Base-by-base conservation (phyloP, 768 basidiomycete species). In the Phlegmacium glaucopus region DNA sequence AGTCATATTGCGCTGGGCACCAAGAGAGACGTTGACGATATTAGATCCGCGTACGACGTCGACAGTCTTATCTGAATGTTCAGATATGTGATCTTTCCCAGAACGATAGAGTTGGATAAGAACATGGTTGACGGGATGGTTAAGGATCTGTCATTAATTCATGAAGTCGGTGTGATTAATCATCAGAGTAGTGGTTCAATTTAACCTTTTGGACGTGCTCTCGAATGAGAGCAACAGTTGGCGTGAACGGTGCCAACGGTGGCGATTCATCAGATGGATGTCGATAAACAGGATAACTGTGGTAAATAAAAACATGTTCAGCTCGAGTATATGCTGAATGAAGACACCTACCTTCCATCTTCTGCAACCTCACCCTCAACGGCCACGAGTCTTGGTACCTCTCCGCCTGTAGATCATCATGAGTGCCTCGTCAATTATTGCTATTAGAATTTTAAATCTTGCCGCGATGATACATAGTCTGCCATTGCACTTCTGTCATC, bases 31-130 rank as follows among this genome's bases (percentile, higher is more conserved):
- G 49, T 92, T 92, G 50, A 88, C 86, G 52, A 91, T 85, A 45
- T 72, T 80, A 6, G 87, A 86, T 27, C 80, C 83, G 11, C 74
- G 78, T 4, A 84, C 79, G 53, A 92, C 78, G 61, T 92, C 90
- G 54, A 91, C 77, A 5, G 89, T 92, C 67, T 92, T 92, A 64
- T 92, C 89, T 0, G 86, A 87, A 62, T 92, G 89, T 55, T 90
- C 88, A 0, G 88, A 90, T 52, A 91, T 91, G 64, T 84, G 87
- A 64, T 91, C 90, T 25, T 77, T 79, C 5, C 89, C 90, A 10
- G 74, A 76, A 47, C 89, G 86, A 60, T 91, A 91, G 60, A 80
- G 75, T 58, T 91, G 90, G 42, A 91, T 88, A 26, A 92, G 76
- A 40, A 87, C 89, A 55, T 92, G 89, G 58, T 92, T 92, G 5